Conservation (phyloP, 2,329 filamentous ascomycete genomes). For the Trichophyton verrucosum region DNA sequence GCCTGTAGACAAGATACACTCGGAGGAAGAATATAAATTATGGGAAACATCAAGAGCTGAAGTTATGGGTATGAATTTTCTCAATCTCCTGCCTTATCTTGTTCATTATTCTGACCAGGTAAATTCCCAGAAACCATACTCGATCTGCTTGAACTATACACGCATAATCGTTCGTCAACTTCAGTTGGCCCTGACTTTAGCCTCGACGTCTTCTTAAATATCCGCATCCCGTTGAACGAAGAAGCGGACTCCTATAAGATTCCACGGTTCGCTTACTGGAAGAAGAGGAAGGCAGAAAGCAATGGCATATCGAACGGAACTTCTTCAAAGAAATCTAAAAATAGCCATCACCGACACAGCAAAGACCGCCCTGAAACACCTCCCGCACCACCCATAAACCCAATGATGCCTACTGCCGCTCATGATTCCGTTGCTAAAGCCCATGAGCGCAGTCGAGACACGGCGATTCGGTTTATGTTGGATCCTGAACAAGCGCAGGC, state of each 20-base stretch:
- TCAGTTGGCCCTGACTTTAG: constrained; percentile 60
- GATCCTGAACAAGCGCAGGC: constrained; percentile 60
- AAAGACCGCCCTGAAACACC: constrained; percentile 14
- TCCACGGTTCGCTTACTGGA: constrained; percentile 51
- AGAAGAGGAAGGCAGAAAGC: constrained; percentile 16
- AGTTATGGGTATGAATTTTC: constrained; percentile 33
- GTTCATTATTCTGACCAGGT: constrained; percentile 23
- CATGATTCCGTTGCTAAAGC: constrained; percentile 33
- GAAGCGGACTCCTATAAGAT: constrained; percentile 54
- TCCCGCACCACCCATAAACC: constrained; percentile 20
- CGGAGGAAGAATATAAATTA: constrained; percentile 38
- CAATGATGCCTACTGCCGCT: constrained; percentile 36
- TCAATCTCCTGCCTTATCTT: background rate
- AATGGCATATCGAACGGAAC: constrained; percentile 15
- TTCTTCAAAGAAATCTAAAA: constrained; percentile 12
- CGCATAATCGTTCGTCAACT: constrained; percentile 64
- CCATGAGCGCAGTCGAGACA: constrained; percentile 44
- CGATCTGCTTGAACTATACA: constrained; percentile 85
- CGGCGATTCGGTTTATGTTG: constrained; percentile 81
- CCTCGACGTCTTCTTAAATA: constrained; percentile 66
- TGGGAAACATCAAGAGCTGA: constrained; percentile 37
- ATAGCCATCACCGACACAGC: constrained; percentile 4
- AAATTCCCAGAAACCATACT: constrained; percentile 60
- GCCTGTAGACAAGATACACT: constrained; percentile 40
- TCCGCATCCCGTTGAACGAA: constrained; percentile 77